Evolutionary conservation across 345 rosid genomes (phyloP), one percentile per base, ranked within the genome.

Genomic region (Hypericum androsaemum): DNA sequence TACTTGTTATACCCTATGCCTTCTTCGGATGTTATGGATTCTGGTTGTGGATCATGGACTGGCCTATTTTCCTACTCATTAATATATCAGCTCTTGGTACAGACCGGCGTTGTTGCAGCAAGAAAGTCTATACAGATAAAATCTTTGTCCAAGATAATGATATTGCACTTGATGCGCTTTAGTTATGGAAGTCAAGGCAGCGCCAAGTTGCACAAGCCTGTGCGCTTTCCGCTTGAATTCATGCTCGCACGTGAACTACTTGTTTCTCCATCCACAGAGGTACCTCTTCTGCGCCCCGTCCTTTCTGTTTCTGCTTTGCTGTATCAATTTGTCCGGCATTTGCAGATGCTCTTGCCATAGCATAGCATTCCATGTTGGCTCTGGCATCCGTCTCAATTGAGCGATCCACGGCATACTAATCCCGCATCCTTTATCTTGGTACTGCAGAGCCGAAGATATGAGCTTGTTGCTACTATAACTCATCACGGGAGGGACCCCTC

Each of bases 401-500:
- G 13, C 2, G 46, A 54, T 45, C 0, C 50, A 40, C 62, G 58
- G 47, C 10, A 28, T 44, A 56, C 22, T 57, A 28, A 42, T 12
- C 54, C 6, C 50, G 47, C 8, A 13, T 46, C 5, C 10, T 0
- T 2, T 44, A 28, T 43, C 7, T 41, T 67, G 63, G 16, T 15
- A 59, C 59, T 67, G 10, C 71, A 87, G 97, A 68, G 95, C 14
- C 75, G 88, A 47, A 92, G 71, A 58, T 88, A 92, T 57, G 89
- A 88, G 68, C 98, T 92, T 50, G 86, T 88, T 51, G 97, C 95
- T 5, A 85, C 98, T 0, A 53, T 92, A 40, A 88, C 96, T 22
- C 98, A 88, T 74, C 97, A 85, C 28, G 98, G 98, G 51, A 65
- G 86, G 64, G 95, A 88, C 41, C 90, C 97, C 5, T 85, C 95